A percentile compares a stretch with the other conserved stretches of the same genome.
phyloP scores from a whole-genome alignment of 106 monocot genomes.

The Apostasia ramifera region DNA sequence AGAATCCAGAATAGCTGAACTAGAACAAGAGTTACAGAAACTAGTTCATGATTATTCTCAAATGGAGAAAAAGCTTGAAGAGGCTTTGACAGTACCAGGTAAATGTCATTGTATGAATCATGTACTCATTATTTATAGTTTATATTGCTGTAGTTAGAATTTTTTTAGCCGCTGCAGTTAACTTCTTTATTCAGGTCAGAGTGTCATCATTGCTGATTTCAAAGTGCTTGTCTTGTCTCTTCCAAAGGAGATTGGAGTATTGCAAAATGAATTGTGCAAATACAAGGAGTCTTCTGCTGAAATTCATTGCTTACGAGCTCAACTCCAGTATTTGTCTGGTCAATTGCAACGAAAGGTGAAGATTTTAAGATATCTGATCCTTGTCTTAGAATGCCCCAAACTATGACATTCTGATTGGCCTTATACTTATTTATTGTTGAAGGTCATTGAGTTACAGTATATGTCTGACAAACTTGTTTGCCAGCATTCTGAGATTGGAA shows the following conservation, averaged over 20 bases:
- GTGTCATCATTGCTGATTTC: slow-evolving; percentile 72
- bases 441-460: slow-evolving; percentile 55
- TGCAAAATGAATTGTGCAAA: slow-evolving; percentile 72
- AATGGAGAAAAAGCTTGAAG: slow-evolving; percentile 59
- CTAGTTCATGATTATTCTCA: slow-evolving; percentile 32
- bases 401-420: too few species aligned
- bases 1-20: slow-evolving; percentile 45
- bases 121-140: neutral
- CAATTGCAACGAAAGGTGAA: slow-evolving; percentile 67
- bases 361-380: too few species aligned
- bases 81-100: slow-evolving; percentile 84
- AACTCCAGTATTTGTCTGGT: slow-evolving; percentile 67
- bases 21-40: slow-evolving; percentile 58
- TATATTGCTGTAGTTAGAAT: neutral
- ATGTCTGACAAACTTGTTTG: slow-evolving; percentile 40
- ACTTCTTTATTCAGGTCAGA: slow-evolving; percentile 53
- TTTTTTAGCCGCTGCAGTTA: neutral
- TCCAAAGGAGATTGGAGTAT: slow-evolving; percentile 58
- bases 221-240: slow-evolving; percentile 69
- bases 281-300: slow-evolving; percentile 59
- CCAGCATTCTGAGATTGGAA: slow-evolving; percentile 61
- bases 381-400: too few species aligned
- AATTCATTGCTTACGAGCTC: slow-evolving; percentile 70
- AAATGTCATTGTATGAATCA: neutral
- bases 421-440: slow-evolving; percentile 1